Percentiles rank a stretch among this genome's conserved stretches.
These are phyloP conservation scores for Vigna reflexopilosa DNA, from an alignment of 306 rosid species.

Conservation along the genomic window DNA sequence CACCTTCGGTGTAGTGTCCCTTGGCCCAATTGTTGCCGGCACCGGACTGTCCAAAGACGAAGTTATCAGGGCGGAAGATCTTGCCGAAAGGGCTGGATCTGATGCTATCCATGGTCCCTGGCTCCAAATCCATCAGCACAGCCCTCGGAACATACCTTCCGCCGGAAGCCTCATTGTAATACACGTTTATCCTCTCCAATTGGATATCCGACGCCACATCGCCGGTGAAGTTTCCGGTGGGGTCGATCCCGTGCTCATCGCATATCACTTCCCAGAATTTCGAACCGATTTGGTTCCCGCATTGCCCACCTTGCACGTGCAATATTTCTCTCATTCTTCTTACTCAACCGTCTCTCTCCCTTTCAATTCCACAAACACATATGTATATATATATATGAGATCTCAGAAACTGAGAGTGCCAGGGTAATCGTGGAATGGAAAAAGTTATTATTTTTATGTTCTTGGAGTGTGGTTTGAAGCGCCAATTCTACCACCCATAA, in stretches of 20 bases:
- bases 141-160: slow-evolving; percentile 52
- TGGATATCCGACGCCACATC: slow-evolving; percentile 20
- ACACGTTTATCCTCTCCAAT: slow-evolving; percentile 50
- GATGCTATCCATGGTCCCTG: slow-evolving; percentile 54
- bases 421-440: not conserved
- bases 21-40: slow-evolving; percentile 84
- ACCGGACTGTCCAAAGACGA: slow-evolving; percentile 53
- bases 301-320: slow-evolving; percentile 55
- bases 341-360: too few species aligned
- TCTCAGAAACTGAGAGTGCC: not conserved
- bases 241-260: slow-evolving; percentile 52
- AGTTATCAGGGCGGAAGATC: slow-evolving; percentile 52
- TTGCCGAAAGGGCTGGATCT: slow-evolving; percentile 53
- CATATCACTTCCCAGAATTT: slow-evolving; percentile 57
- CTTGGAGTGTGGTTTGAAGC: not conserved
- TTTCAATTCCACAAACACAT: not conserved
- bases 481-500: slow-evolving; percentile 6
- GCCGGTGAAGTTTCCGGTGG: slow-evolving; percentile 37
- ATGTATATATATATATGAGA: not conserved
- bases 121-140: slow-evolving; percentile 54
- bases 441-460: too few species aligned
- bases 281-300: slow-evolving; percentile 55
- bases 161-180: slow-evolving; percentile 48
- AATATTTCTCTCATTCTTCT: slow-evolving; percentile 47
- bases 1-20: slow-evolving; percentile 55